phyloP scores from a whole-genome alignment of 2,329 filamentous ascomycete genomes.

The Periconia sp. region DNA sequence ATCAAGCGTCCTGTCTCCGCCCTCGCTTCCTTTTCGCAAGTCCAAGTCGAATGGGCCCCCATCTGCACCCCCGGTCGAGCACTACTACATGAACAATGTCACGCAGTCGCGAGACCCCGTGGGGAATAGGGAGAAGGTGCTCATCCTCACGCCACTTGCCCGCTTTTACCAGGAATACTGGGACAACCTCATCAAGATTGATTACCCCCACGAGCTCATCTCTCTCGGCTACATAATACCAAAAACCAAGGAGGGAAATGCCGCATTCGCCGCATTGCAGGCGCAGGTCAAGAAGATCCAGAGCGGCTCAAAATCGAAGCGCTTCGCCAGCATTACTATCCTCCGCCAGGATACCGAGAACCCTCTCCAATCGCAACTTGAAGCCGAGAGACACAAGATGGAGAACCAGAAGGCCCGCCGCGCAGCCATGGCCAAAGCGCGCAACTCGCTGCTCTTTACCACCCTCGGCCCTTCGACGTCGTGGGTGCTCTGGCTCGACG shows the following conservation, averaged over 20 bases:
- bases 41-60: constrained; percentile 55
- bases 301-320: constrained; percentile 74
- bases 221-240: constrained; percentile 95
- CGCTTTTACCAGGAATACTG: constrained; percentile 95
- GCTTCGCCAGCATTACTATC: constrained; percentile 92
- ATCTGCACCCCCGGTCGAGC: constrained; percentile 80
- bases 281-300: constrained; percentile 84
- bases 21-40: constrained; percentile 74
- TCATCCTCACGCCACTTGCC: constrained; percentile 90
- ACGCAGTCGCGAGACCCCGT: constrained; percentile 78
- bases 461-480: constrained; percentile 87
- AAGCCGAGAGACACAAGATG: constrained; percentile 89
- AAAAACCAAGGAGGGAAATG: constrained; percentile 88
- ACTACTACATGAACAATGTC: constrained; percentile 94
- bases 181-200: constrained; percentile 83
- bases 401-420: constrained; percentile 83
- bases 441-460: constrained; percentile 93
- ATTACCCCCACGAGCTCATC: constrained; percentile 92
- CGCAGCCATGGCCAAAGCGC: constrained; percentile 87
- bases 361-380: constrained; percentile 76
- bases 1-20: constrained; percentile 71
- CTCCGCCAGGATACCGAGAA: constrained; percentile 92
- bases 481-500: constrained; percentile 96
- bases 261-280: constrained; percentile 80
- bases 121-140: constrained; percentile 78